These are phyloP conservation scores for Cenococcum geophilum DNA, from an alignment of 495 filamentous ascomycete genomes.

Conservation along the genomic window DNA sequence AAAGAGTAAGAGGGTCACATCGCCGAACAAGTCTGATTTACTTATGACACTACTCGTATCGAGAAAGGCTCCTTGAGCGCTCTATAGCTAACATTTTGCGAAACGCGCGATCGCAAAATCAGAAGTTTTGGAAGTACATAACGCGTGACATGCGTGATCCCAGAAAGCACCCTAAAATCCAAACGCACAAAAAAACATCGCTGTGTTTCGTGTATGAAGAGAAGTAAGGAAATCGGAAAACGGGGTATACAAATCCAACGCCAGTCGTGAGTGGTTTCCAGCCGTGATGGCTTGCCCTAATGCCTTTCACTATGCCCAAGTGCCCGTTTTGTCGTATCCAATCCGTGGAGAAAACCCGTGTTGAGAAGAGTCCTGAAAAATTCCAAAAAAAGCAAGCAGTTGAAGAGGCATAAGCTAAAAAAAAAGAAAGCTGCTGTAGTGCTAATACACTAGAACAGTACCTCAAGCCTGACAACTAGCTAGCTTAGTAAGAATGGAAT, in stretches of 20 bases:
- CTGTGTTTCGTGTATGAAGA: not conserved
- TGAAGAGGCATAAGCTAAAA: not conserved
- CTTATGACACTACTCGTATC: too few species aligned
- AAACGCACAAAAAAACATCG: not conserved
- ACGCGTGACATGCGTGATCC: too few species aligned
- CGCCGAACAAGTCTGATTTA: too few species aligned
- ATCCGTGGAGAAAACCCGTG: not conserved
- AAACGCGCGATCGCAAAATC: too few species aligned
- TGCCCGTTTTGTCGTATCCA: not conserved
- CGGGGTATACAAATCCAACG: not conserved
- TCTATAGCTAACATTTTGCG: too few species aligned
- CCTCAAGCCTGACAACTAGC: too few species aligned
- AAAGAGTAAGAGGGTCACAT: too few species aligned
- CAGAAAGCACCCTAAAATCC: too few species aligned
- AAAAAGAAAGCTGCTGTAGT: not conserved
- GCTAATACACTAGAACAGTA: not conserved
- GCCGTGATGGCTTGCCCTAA: not conserved
- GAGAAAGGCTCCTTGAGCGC: too few species aligned
- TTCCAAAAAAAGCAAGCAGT: not conserved
- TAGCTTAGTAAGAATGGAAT: too few species aligned
- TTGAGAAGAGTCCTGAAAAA: not conserved
- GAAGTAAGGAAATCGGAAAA: not conserved
- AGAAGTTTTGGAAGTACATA: too few species aligned
- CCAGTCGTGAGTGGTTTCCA: not conserved
- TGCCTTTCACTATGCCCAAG: not conserved